Percentiles rank a stretch among this genome's conserved stretches.
phyloP scores from a whole-genome alignment of 1,139 yeast species.

The Hemisphaericaspora xylanilytica region DNA sequence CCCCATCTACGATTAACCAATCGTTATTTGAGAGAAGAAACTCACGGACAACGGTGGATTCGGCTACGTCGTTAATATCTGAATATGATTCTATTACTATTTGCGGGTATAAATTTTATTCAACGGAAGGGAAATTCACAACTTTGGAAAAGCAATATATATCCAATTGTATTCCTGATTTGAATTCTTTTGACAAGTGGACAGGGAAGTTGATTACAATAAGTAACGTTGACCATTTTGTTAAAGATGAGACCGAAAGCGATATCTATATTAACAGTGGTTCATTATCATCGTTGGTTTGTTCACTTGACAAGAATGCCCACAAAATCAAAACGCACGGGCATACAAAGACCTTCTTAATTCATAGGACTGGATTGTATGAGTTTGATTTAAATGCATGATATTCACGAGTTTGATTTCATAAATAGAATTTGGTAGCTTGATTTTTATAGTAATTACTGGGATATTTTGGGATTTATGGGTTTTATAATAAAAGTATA shows the following conservation, averaged over 20 bases:
- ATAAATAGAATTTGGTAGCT: too few species aligned
- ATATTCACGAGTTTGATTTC: too few species aligned
- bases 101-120: conserved; percentile 20
- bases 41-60: conserved; percentile 11
- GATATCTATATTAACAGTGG: conserved; percentile 13
- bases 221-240: conserved; percentile 27
- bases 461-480: too few species aligned
- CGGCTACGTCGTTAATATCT: conserved; percentile 2
- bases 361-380: conserved; percentile 36
- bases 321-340: neutral
- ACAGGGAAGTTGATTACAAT: conserved; percentile 30
- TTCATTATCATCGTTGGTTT: conserved; percentile 15
- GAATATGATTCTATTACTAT: conserved; percentile 9
- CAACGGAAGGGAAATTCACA: conserved; percentile 26
- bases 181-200: conserved; percentile 45
- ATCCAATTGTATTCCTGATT: conserved; percentile 38
- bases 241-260: conserved; percentile 14
- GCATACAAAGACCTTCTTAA: conserved; percentile 20
- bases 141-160: conserved; percentile 37
- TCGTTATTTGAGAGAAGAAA: conserved; percentile 13
- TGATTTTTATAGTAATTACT: too few species aligned
- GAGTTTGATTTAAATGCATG: conserved; percentile 6
- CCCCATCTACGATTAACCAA: neutral
- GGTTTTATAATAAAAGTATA: too few species aligned
- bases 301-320: conserved; percentile 14